Percentiles rank a stretch among this genome's conserved stretches.
Evolutionary conservation across 805 yeast genomes (phyloP).

Genomic region (Sugiyamaella lignohabitans): DNA sequence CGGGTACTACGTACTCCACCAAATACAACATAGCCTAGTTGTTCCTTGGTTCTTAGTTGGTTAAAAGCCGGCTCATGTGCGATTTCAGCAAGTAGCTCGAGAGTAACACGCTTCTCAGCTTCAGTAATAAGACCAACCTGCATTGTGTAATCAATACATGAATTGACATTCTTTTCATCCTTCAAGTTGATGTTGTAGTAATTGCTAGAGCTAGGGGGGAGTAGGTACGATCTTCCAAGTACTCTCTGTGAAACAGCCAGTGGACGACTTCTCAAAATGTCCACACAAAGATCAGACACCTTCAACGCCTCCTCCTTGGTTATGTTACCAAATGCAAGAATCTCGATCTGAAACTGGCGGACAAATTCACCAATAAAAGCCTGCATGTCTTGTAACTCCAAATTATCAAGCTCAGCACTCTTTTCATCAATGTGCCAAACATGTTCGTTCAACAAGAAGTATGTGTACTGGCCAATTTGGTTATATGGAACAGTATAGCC

Average conservation of each 20-base stretch:
- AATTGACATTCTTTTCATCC: constrained; percentile 70
- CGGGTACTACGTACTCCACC: constrained; percentile 64
- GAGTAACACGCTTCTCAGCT: constrained; percentile 40
- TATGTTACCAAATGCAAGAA: constrained; percentile 73
- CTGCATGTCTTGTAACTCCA: constrained; percentile 45
- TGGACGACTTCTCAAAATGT: constrained; percentile 35
- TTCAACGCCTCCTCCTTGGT: constrained; percentile 46
- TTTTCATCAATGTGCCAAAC: constrained; percentile 63
- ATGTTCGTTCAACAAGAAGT: constrained; percentile 62
- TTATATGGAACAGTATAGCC: constrained; percentile 70
- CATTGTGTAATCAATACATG: constrained; percentile 72
- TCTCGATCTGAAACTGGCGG: constrained; percentile 59
- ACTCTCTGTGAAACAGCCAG: constrained; percentile 41
- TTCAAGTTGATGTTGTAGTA: constrained; percentile 32
- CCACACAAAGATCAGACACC: constrained; percentile 40
- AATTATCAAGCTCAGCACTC: constrained; percentile 40
- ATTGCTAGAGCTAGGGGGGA: constrained; percentile 25
- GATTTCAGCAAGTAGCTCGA: constrained; percentile 65
- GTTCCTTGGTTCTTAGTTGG: constrained; percentile 87
- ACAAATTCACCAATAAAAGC: constrained; percentile 48
- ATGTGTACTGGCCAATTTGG: constrained; percentile 61
- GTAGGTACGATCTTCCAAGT: constrained; percentile 36
- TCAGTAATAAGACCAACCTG: constrained; percentile 56
- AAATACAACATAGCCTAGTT: constrained; percentile 89
- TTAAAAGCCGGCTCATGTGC: constrained; percentile 84